Base-by-base conservation (phyloP, 345 rosid genomes). In the Iberis pinnata region DNA sequence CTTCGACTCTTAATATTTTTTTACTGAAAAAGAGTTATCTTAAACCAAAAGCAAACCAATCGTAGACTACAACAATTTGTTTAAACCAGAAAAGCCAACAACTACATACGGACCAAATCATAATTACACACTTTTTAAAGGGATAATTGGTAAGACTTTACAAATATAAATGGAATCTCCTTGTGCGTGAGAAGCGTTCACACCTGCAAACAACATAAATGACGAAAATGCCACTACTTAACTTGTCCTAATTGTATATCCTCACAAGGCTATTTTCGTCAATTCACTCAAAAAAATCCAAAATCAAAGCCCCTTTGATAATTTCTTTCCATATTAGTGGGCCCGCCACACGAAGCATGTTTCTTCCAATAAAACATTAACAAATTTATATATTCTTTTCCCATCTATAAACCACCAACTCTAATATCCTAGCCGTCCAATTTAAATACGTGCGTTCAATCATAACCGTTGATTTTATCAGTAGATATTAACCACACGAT, bases 111-210 rank as follows among this genome's bases (percentile, higher is more conserved):
- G n/a, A n/a, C n/a, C n/a, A n/a, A n/a, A n/a, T n/a, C n/a, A n/a
- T n/a, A n/a, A n/a, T n/a, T n/a, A n/a, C n/a, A n/a, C n/a, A n/a
- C n/a, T n/a, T n/a, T n/a, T n/a, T n/a, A n/a, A n/a, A n/a, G n/a
- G n/a, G n/a, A n/a, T n/a, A n/a, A n/a, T n/a, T n/a, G n/a, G n/a
- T n/a, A n/a, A n/a, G n/a, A n/a, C n/a, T n/a, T n/a, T n/a, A n/a
- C n/a, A n/a, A n/a, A n/a, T n/a, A n/a, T n/a, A n/a, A 20, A 72
- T 18, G 72, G 79, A 51, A 78, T 75, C 78, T 72, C 61, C 48
- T n/a, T 24, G 19, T 13, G 27, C 20, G 25, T 24, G 41, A 60
- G 54, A 36, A 63, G n/a, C 71, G 72, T 78, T 78, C 83, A 78
- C 79, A 78, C 76, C 8, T 3, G 26, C 6, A 9, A 7, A 39